Percentiles rank a stretch among this genome's conserved stretches.
phyloP scores from a whole-genome alignment of 805 yeast genomes.

The Metschnikowia noctiluminum region DNA sequence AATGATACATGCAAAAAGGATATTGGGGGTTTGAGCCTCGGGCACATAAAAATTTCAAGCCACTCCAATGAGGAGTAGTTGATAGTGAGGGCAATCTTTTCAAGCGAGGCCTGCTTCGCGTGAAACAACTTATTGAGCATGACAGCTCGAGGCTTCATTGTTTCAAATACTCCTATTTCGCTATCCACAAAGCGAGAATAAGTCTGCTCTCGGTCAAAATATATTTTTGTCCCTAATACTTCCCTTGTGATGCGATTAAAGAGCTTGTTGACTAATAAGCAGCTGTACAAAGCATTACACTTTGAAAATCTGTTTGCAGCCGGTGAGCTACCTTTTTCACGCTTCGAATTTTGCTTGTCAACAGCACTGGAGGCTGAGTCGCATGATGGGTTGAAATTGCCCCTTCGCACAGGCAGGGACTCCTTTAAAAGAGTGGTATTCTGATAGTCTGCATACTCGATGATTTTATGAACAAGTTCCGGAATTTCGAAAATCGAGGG shows the following conservation, averaged over 20 bases:
- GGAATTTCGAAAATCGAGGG: conserved; percentile 62
- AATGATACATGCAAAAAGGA: conserved; percentile 27
- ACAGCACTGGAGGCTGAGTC: conserved; percentile 57
- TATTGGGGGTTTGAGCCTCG: conserved; percentile 55
- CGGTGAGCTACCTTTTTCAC: conserved; percentile 30
- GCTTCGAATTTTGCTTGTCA: too few species aligned
- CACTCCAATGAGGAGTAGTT: conserved; percentile 53
- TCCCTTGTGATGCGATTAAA: conserved; percentile 60
- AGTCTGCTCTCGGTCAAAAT: conserved; percentile 48
- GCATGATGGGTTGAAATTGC: too few species aligned
- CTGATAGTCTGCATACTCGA: conserved; percentile 57
- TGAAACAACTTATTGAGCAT: conserved; percentile 64
- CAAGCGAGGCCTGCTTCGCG: conserved; percentile 52
- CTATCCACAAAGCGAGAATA: conserved; percentile 37
- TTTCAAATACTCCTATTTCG: conserved; percentile 1
- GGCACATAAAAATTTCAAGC: conserved; percentile 84
- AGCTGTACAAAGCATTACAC: conserved; percentile 41
- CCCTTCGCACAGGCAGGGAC: conserved; percentile 55
- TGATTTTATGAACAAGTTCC: conserved; percentile 63
- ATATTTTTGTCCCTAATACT: conserved; percentile 52
- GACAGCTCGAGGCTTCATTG: conserved; percentile 38
- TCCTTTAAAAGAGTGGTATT: conserved; percentile 58
- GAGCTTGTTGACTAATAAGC: conserved; percentile 64
- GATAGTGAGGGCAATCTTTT: conserved; percentile 37
- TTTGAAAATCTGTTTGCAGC: not conserved